A percentile compares a stretch with the other conserved stretches of the same genome.
Evolutionary conservation across 225 moss, liverwort and hornwort genomes (phyloP).

Genomic region (Marchantia paleacea): DNA sequence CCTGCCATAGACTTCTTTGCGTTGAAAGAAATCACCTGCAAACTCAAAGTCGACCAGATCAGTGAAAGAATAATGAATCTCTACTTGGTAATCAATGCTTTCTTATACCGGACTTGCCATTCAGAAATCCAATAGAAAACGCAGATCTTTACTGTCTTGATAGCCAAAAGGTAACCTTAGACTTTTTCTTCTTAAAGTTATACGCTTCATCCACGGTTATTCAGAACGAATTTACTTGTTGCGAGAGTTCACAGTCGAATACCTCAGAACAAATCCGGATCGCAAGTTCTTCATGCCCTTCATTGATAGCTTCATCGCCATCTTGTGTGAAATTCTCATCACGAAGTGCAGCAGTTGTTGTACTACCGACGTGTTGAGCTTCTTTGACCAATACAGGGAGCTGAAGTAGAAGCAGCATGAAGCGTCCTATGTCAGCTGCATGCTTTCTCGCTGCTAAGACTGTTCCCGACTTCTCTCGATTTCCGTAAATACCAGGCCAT

Average conservation of each 20-base stretch:
- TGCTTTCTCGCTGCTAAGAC: constrained; percentile 57
- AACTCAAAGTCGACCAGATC: constrained; percentile 1
- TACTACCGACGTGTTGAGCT: background rate
- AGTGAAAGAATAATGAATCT: too few species aligned
- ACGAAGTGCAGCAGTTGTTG: background rate
- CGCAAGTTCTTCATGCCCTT: constrained; percentile 38
- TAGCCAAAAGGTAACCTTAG: background rate
- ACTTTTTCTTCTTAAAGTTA: background rate
- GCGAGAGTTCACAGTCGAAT: background rate
- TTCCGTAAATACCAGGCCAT: constrained; percentile 79
- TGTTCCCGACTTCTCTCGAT: constrained; percentile 48
- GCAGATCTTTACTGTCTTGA: background rate
- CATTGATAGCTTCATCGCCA: constrained; percentile 23
- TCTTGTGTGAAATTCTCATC: constrained; percentile 8
- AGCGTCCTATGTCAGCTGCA: constrained; percentile 72
- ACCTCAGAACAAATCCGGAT: constrained; percentile 39
- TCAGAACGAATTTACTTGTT: background rate
- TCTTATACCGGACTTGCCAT: background rate
- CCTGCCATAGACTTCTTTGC: constrained; percentile 41
- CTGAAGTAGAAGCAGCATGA: constrained; percentile 79
- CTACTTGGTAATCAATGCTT: background rate
- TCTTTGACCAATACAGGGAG: constrained; percentile 41
- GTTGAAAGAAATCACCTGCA: constrained; percentile 50
- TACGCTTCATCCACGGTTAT: background rate
- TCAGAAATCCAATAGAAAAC: background rate